Evolutionary conservation across 768 basidiomycete species (phyloP).

Genomic region (Boletus rufocinnamomeus): DNA sequence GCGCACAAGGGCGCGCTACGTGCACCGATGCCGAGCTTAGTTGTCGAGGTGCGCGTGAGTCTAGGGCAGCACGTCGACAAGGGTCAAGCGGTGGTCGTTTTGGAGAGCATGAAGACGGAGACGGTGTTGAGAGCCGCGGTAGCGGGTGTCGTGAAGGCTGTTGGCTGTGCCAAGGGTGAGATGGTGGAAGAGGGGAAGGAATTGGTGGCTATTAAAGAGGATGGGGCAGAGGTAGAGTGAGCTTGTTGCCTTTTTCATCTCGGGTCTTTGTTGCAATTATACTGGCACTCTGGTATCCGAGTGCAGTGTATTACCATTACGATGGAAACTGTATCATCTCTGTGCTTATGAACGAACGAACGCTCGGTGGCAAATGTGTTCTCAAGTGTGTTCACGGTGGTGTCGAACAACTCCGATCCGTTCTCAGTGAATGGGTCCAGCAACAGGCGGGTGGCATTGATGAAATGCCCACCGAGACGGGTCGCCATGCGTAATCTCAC

Average conservation of each 20-base stretch:
- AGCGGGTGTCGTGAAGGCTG: conserved; percentile 66
- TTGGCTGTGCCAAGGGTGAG: conserved; percentile 82
- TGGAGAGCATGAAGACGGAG: conserved; percentile 99
- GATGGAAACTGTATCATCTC: not conserved
- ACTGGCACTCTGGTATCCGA: not conserved
- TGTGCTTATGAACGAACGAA: not conserved
- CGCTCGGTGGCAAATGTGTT: not conserved
- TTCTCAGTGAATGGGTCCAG: not conserved
- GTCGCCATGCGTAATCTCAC: conserved; percentile 1
- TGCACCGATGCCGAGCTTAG: conserved; percentile 92
- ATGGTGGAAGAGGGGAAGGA: conserved; percentile 90
- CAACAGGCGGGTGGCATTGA: conserved; percentile 4
- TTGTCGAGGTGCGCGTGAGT: conserved; percentile 83
- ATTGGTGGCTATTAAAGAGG: conserved; percentile 66
- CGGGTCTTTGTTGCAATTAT: not conserved
- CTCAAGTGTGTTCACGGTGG: not conserved
- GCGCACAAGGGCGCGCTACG: conserved; percentile 65
- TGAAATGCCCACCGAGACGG: conserved; percentile 1
- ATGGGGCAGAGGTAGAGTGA: conserved; percentile 22
- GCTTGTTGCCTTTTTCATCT: not conserved
- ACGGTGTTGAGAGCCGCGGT: conserved; percentile 76
- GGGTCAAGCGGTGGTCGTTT: conserved; percentile 77
- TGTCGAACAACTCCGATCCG: not conserved
- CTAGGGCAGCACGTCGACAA: conserved; percentile 77
- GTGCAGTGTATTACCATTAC: not conserved